Conservation (phyloP, 2,329 filamentous ascomycete genomes). For the Ilyonectria robusta region DNA sequence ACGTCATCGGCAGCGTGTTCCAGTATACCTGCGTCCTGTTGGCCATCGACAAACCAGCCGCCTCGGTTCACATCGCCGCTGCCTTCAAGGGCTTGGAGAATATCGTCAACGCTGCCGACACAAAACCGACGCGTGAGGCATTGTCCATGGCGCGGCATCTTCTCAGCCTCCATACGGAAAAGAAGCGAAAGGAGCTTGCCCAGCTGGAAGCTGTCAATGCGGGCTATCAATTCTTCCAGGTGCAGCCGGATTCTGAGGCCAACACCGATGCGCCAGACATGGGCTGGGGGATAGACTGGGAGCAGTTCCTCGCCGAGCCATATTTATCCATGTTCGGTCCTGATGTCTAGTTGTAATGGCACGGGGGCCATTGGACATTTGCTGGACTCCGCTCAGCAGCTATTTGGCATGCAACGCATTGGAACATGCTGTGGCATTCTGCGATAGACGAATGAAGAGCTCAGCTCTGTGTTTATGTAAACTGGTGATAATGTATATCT, state of each 20-base stretch:
- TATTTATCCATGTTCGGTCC: constrained; percentile 39
- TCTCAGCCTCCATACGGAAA: constrained; percentile 34
- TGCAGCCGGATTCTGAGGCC: constrained; percentile 18
- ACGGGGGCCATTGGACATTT: constrained; percentile 11
- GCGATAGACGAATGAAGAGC: not conserved
- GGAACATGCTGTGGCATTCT: constrained; percentile 10
- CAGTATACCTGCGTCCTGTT: constrained; percentile 43
- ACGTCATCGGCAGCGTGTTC: constrained; percentile 44
- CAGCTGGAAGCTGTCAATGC: constrained; percentile 39
- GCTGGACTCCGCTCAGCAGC: constrained; percentile 11
- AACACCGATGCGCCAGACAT: constrained; percentile 24
- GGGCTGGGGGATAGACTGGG: constrained; percentile 36
- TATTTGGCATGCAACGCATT: constrained; percentile 10
- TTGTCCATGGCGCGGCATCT: constrained; percentile 39
- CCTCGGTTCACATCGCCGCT: constrained; percentile 26
- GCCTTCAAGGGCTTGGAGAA: constrained; percentile 38
- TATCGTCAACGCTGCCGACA: constrained; percentile 36
- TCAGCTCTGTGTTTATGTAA: constrained; percentile 3
- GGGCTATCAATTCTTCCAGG: constrained; percentile 23
- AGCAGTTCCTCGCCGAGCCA: constrained; percentile 40
- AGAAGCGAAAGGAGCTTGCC: constrained; percentile 39
- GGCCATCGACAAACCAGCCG: constrained; percentile 38
- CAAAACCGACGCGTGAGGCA: constrained; percentile 38
- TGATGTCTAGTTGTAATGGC: constrained; percentile 31
- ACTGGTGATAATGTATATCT: not conserved